Evolutionary conservation across 2,329 filamentous ascomycete genomes (phyloP), one percentile per base, ranked within the genome.

Genomic region (Verticillium nonalfalfae): DNA sequence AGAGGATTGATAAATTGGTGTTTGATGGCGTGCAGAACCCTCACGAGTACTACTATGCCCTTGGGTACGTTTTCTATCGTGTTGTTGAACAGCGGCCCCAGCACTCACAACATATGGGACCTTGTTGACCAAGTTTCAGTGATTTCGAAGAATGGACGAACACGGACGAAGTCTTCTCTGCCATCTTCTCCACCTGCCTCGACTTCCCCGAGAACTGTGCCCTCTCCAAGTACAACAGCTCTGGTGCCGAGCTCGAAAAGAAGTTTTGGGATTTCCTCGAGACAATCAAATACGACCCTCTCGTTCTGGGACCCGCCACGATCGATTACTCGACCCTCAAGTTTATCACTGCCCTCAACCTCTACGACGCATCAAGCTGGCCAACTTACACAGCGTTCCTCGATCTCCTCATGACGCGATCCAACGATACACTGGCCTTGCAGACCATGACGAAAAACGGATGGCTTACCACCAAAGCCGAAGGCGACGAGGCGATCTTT

Each of bases 1-100:
- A 73, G 3, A 66, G 63, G n/a, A 64, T 74, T n/a, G 71, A 73
- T 56, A 73, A 68, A 59, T 60, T 74, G 56, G 61, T 75, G 26
- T 58, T 74, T 1, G 73, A 75, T 31, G 72, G 69, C 18, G 69
- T 73, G 1, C 63, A 69, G 7, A 74, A 74, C 50, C 62, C 67
- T 0, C 69, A 72, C 35, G 69, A 75, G 33, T 74, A 72, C 54
- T 73, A 73, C 57, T 61, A 68, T 31, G 62, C 45, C 10, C 21
- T 55, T 34, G 40, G 21, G 35, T 57, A n/a, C 10, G 35, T 56
- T 1, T 10, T 13, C 2, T 11, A 3, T 11, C 4, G 2, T 31
- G 26, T 31, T 31, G 26, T 31, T 31, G 4, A 31, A 4, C 26
- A 31, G 26, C 26, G 4, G 4, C 26, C 26, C 26, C 26, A 31